Evolutionary conservation across 352 stramenopile genomes (phyloP).

Genomic region (Pythium dissotocum): DNA sequence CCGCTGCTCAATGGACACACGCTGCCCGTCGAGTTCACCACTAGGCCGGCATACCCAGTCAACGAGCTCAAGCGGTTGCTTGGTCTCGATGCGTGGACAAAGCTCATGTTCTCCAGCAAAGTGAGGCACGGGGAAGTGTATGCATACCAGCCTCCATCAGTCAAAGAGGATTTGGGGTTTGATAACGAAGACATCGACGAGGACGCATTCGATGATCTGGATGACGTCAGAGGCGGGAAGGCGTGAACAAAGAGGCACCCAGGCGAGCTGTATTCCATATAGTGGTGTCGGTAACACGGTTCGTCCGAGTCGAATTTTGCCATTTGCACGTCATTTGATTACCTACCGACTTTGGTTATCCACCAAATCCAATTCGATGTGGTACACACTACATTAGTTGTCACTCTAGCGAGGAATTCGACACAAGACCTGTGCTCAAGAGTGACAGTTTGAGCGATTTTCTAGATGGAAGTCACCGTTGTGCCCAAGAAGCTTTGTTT

Average conservation of each 20-base stretch:
- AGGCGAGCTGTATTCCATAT: too few relatives aligned
- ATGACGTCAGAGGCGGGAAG: slow-evolving; percentile 6
- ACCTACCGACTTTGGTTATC: background rate
- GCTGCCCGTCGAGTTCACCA: background rate
- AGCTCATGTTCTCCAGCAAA: slow-evolving; percentile 30
- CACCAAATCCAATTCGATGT: background rate
- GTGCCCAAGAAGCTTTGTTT: background rate
- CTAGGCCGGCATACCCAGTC: background rate
- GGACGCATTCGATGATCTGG: slow-evolving; percentile 16
- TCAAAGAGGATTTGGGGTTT: slow-evolving; percentile 1
- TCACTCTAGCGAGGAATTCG: background rate
- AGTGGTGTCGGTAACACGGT: too few relatives aligned
- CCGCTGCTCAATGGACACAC: background rate
- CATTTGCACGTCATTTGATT: too few relatives aligned
- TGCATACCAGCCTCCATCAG: slow-evolving; percentile 21
- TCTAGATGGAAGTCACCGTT: background rate
- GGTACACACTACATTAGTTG: background rate
- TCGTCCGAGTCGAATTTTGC: too few relatives aligned
- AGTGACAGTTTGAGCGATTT: background rate
- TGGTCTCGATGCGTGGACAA: background rate
- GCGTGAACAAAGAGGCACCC: background rate
- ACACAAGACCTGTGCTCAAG: background rate
- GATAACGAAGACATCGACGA: slow-evolving; percentile 11
- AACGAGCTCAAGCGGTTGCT: background rate
- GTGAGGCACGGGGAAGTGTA: slow-evolving; percentile 39